Evolutionary conservation across 1,139 yeast genomes (phyloP), one percentile per base, ranked within the genome.

Genomic region (Pichia sp.): DNA sequence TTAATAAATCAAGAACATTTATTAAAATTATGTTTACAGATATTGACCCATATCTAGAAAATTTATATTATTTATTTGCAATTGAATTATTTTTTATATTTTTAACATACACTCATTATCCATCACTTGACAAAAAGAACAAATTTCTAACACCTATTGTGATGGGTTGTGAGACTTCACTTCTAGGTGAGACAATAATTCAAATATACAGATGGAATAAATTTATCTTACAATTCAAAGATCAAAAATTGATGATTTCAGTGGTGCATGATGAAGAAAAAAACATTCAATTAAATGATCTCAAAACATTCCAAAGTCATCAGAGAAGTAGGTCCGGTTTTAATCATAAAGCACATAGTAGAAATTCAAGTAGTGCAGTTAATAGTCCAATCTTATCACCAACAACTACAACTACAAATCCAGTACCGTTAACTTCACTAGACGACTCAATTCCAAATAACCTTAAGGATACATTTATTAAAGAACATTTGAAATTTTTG

Each of bases 181-280:
- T 80, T 14, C 64, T 81, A 55, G 86, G 85, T 0, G 87, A 82
- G 62, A 73, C 84, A 0, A 62, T 79, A 29, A 78, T 75, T 54
- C 86, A 81, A 61, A 72, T 72, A 50, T 67, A 67, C 44, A 73
- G 72, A 58, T 70, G 70, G 53, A 33, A 27, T 38, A 9, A 36
- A 19, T 31, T 8, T 18, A 18, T 10, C 2, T 28, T 27, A 13
- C 25, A 13, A 18, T 29, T 16, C 27, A 41, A 27, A 27, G 44
- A 41, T 41, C 44, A 41, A 14, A 25, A 41, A 42, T 25, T 18
- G 8, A 18, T 29, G n/a, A 18, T 18, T n/a, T 28, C 25, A 3
- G 10, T 28, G 34, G n/a, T 18, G n/a, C 27, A 13, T 19, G 45
- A 43, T 30, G 45, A 43, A 43, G 45, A 43, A 22, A 43, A 22